A percentile compares a stretch with the other conserved stretches of the same genome.
Evolutionary conservation across 768 basidiomycete species (phyloP).

Genomic region (Crucibulum laeve): DNA sequence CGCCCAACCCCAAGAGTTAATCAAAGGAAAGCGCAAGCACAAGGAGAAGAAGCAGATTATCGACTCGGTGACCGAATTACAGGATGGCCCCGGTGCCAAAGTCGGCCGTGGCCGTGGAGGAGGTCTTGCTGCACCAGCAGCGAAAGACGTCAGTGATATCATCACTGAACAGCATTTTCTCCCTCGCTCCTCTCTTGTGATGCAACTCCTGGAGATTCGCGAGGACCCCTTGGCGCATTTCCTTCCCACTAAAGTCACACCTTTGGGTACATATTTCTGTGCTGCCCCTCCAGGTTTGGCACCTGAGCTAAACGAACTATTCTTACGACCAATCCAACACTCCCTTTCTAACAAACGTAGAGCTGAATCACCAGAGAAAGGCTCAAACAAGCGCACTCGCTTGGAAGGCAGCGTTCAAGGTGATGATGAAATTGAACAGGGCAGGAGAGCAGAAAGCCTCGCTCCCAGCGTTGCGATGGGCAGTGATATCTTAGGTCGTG

Average conservation of each 20-base stretch:
- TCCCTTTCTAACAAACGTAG: conserved; percentile 53
- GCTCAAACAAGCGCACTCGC: conserved; percentile 56
- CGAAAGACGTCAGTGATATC: conserved; percentile 61
- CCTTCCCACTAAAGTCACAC: conserved; percentile 73
- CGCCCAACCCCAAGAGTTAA: conserved; percentile 30
- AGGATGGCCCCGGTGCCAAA: conserved; percentile 53
- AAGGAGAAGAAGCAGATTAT: conserved; percentile 87
- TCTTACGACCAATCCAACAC: conserved; percentile 69
- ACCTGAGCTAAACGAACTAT: conserved; percentile 79
- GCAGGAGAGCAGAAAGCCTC: conserved; percentile 60
- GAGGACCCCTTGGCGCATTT: conserved; percentile 83
- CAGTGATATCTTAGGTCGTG: conserved; percentile 50
- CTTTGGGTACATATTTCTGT: conserved; percentile 72
- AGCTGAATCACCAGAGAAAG: conserved; percentile 51
- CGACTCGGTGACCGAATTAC: conserved; percentile 84
- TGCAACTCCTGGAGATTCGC: conserved; percentile 83
- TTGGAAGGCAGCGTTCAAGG: conserved; percentile 47
- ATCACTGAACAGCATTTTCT: conserved; percentile 80
- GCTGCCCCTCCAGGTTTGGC: conserved; percentile 83
- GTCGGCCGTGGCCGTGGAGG: conserved; percentile 51
- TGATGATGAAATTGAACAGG: conserved; percentile 68
- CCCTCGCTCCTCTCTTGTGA: conserved; percentile 77
- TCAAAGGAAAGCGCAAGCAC: conserved; percentile 30
- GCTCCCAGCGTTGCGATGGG: conserved; percentile 58
- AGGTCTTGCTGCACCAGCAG: conserved; percentile 49